Percentiles rank a stretch among this genome's conserved stretches.
Evolutionary conservation across 495 filamentous ascomycete species (phyloP).

Genomic region (Cladorrhinum samala): DNA sequence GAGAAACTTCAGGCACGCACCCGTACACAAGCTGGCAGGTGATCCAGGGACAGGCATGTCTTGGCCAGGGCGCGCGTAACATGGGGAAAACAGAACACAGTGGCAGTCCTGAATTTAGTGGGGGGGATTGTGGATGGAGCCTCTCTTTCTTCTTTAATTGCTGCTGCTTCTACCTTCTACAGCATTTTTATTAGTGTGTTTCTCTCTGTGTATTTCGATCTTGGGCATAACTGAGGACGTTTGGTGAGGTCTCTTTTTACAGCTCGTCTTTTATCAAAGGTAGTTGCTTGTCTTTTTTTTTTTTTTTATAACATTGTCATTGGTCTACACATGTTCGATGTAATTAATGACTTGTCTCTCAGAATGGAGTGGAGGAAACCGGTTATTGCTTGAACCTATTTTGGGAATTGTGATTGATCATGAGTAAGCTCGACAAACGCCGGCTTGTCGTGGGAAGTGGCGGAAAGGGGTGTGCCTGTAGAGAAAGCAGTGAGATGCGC

Average conservation of each 20-base stretch:
- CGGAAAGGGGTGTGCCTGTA: too few species aligned
- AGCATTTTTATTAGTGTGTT: constrained; percentile 2
- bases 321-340: neutral
- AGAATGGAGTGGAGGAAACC: too few species aligned
- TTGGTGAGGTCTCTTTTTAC: neutral
- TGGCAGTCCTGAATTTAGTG: constrained; percentile 4
- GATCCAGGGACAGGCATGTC: too few species aligned
- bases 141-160: constrained; percentile 7
- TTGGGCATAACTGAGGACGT: constrained; percentile 27
- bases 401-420: too few species aligned
- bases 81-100: constrained; percentile 4
- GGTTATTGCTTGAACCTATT: too few species aligned
- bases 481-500: too few species aligned
- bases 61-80: neutral
- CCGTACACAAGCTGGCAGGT: too few species aligned
- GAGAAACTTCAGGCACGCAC: too few species aligned
- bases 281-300: neutral
- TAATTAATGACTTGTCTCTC: too few species aligned
- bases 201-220: constrained; percentile 24
- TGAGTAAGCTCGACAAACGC: too few species aligned
- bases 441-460: too few species aligned
- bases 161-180: constrained; percentile 3
- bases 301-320: neutral
- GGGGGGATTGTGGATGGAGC: constrained; percentile 8
- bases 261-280: neutral